Evolutionary conservation across 116 monocot species (phyloP).

Genomic region (Iris pallida): DNA sequence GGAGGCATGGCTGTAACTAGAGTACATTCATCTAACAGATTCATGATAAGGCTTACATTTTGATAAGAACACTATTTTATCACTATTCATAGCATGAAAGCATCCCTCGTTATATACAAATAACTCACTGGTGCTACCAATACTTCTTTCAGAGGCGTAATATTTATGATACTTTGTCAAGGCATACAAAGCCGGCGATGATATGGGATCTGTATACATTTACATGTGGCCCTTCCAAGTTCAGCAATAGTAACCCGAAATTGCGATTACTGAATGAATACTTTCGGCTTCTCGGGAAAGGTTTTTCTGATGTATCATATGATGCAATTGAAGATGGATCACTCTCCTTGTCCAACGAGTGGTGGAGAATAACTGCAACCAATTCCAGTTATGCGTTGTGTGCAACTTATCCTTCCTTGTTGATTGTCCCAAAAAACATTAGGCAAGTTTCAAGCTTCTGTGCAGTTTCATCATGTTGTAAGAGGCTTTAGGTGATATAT

Average conservation of each 20-base stretch:
- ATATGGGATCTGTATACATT: conserved; percentile 83
- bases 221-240: conserved; percentile 65
- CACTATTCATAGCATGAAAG: too few relatives aligned
- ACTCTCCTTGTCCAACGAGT: conserved; percentile 45
- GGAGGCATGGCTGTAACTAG: too few relatives aligned
- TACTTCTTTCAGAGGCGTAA: conserved; percentile 57
- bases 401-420: conserved; percentile 77
- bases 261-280: conserved; percentile 77
- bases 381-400: conserved; percentile 68
- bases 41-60: too few relatives aligned
- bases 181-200: conserved; percentile 52
- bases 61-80: too few relatives aligned
- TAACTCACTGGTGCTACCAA: background rate
- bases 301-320: conserved; percentile 22
- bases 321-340: conserved; percentile 29
- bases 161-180: conserved; percentile 65
- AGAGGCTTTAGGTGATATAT: too few relatives aligned
- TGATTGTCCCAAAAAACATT: conserved; percentile 79
- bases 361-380: conserved; percentile 75
- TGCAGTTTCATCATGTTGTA: too few relatives aligned
- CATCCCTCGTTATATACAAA: background rate
- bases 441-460: conserved; percentile 34
- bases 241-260: conserved; percentile 57
- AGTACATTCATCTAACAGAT: too few relatives aligned
- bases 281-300: conserved; percentile 63